Percentiles rank a stretch among this genome's conserved stretches.
Evolutionary conservation across 768 basidiomycete species (phyloP).

Genomic region (Rhizopogon vulgaris): DNA sequence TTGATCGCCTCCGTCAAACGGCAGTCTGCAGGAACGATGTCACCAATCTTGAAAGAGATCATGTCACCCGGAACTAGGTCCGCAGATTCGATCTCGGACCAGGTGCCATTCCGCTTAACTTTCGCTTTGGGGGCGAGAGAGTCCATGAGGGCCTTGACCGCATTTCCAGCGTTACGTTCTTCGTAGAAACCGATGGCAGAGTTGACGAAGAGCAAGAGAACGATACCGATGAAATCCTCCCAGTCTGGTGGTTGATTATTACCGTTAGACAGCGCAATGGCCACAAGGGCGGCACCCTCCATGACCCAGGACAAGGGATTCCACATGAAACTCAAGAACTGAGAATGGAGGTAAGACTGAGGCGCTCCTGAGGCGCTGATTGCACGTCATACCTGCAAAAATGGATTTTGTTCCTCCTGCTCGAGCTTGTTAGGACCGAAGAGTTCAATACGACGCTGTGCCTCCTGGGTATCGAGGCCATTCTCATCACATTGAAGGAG

Average conservation of each 20-base stretch:
- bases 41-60: constrained; percentile 98
- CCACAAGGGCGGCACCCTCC: constrained; percentile 93
- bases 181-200: constrained; percentile 98
- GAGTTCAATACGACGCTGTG: constrained; percentile 75
- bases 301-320: constrained; percentile 99
- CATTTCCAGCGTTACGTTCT: constrained; percentile 95
- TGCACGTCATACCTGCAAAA: constrained; percentile 66
- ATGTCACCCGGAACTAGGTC: constrained; percentile 93
- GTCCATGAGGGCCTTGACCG: constrained; percentile 99
- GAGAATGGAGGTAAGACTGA: background rate
- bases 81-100: constrained; percentile 89
- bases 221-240: constrained; percentile 96
- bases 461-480: constrained; percentile 75
- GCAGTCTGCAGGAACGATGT: constrained; percentile 96
- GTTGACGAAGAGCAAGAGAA: constrained; percentile 88
- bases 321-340: constrained; percentile 99
- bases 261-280: constrained; percentile 95
- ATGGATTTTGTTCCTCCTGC: constrained; percentile 81
- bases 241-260: constrained; percentile 83
- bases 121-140: constrained; percentile 97
- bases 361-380: background rate
- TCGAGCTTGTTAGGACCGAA: constrained; percentile 97
- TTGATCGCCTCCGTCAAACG: constrained; percentile 96
- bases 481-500: constrained; percentile 85
- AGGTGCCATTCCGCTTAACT: constrained; percentile 78